Percentiles rank a stretch among this genome's conserved stretches.
Evolutionary conservation across 257 asterid genomes (phyloP).

Genomic region (Verbascum thapsus): DNA sequence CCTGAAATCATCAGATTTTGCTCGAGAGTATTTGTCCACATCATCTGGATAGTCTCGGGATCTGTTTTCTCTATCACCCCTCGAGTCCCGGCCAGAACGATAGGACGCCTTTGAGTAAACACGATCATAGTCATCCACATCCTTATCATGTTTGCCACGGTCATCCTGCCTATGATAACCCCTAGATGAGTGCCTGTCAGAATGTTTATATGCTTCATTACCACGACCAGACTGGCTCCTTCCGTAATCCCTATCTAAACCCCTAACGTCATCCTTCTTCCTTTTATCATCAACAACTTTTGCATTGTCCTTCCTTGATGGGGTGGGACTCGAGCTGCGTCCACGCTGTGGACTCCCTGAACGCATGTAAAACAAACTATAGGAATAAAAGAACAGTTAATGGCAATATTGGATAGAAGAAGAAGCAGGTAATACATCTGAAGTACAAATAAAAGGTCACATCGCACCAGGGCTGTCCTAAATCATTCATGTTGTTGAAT

Average conservation of each 20-base stretch:
- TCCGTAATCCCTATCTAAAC: conserved; percentile 40
- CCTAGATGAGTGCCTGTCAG: conserved; percentile 66
- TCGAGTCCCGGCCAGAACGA: conserved; percentile 59
- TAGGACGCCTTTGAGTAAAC: conserved; percentile 62
- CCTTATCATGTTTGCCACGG: conserved; percentile 55
- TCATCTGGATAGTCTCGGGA: conserved; percentile 55
- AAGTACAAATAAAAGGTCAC: conserved; percentile 9
- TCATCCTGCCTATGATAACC: conserved; percentile 56
- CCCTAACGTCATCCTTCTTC: conserved; percentile 54
- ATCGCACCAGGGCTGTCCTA: not conserved
- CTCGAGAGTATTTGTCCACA: conserved; percentile 46
- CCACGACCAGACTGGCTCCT: conserved; percentile 50
- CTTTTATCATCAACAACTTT: conserved; percentile 47
- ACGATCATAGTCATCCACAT: conserved; percentile 62
- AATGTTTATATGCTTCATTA: conserved; percentile 55
- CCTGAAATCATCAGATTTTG: conserved; percentile 51
- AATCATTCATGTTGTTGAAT: not conserved
- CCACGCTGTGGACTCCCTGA: conserved; percentile 68
- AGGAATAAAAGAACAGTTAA: conserved; percentile 47
- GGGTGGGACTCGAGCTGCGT: conserved; percentile 58
- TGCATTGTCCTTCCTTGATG: conserved; percentile 46
- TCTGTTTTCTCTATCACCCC: conserved; percentile 55
- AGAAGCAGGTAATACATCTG: conserved; percentile 1
- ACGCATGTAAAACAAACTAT: conserved; percentile 46
- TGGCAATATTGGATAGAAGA: conserved; percentile 25